Conservation (phyloP, 2,329 filamentous ascomycete genomes). For the Didymella arachidicola region DNA sequence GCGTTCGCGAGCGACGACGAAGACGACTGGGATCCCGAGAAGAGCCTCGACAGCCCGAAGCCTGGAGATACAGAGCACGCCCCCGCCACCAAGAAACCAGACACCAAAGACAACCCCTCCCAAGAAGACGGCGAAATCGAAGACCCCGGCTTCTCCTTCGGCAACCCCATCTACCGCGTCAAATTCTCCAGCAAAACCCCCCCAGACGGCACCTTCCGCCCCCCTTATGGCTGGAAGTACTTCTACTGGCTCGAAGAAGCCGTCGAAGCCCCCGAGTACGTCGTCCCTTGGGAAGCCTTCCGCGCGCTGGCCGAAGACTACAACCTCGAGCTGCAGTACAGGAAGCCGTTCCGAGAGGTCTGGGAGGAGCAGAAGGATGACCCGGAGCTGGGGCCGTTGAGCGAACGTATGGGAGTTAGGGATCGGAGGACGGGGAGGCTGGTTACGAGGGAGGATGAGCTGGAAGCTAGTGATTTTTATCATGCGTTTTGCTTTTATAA, state of each 20-base stretch:
- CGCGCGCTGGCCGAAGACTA: constrained; percentile 94
- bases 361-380: constrained; percentile 94
- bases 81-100: constrained; percentile 44
- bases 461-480: constrained; percentile 86
- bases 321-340: constrained; percentile 94
- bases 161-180: constrained; percentile 91
- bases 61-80: constrained; percentile 49
- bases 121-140: constrained; percentile 57
- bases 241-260: constrained; percentile 96
- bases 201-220: constrained; percentile 87
- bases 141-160: constrained; percentile 73
- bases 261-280: constrained; percentile 95
- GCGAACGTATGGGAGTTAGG: constrained; percentile 94
- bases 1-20: constrained; percentile 50
- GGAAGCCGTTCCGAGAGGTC: constrained; percentile 87
- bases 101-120: constrained; percentile 51
- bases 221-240: constrained; percentile 97
- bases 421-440: constrained; percentile 71
- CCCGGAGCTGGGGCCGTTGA: constrained; percentile 78
- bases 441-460: constrained; percentile 81
- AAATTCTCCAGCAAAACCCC: constrained; percentile 85
- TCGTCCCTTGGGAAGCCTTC: constrained; percentile 98
- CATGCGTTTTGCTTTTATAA: constrained; percentile 98
- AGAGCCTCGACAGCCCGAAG: constrained; percentile 51
- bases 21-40: constrained; percentile 57